Percentiles rank a stretch among this genome's conserved stretches.
Conservation (phyloP, 441 rosid genomes). For the Adansonia madagascariensis region DNA sequence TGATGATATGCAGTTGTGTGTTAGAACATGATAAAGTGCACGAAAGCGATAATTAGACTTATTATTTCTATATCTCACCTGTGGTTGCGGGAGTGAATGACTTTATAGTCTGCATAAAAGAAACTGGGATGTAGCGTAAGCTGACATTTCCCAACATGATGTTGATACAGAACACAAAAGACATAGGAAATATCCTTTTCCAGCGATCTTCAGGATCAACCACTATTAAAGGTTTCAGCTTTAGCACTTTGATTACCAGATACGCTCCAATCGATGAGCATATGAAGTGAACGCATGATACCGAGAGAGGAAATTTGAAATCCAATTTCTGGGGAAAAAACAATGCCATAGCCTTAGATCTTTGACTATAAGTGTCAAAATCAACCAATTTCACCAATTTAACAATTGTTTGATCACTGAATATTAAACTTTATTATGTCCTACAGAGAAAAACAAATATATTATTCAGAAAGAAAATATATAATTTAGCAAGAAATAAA, state of each 20-base stretch:
- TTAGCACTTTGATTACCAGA: constrained; percentile 79
- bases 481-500: too few relatives aligned
- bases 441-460: too few relatives aligned
- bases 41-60: neutral
- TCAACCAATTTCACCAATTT: constrained; percentile 13
- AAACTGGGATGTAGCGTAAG: constrained; percentile 89
- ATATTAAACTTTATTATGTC: neutral
- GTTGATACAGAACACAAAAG: constrained; percentile 96
- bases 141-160: constrained; percentile 95
- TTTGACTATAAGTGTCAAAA: neutral
- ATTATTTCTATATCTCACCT: constrained; percentile 47
- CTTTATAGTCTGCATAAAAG: constrained; percentile 98
- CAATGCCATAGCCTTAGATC: neutral
- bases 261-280: constrained; percentile 97
- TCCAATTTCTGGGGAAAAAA: constrained; percentile 69
- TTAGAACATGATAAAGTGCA: constrained; percentile 14
- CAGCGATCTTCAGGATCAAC: constrained; percentile 94
- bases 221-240: constrained; percentile 83
- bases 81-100: constrained; percentile 99
- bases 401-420: neutral
- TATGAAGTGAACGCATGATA: constrained; percentile 92
- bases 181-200: constrained; percentile 97
- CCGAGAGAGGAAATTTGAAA: constrained; percentile 92
- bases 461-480: too few relatives aligned
- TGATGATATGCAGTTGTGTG: constrained; percentile 2